Base-by-base conservation (phyloP, 2,329 filamentous ascomycete species). In the Lachnellula subtilissima region DNA sequence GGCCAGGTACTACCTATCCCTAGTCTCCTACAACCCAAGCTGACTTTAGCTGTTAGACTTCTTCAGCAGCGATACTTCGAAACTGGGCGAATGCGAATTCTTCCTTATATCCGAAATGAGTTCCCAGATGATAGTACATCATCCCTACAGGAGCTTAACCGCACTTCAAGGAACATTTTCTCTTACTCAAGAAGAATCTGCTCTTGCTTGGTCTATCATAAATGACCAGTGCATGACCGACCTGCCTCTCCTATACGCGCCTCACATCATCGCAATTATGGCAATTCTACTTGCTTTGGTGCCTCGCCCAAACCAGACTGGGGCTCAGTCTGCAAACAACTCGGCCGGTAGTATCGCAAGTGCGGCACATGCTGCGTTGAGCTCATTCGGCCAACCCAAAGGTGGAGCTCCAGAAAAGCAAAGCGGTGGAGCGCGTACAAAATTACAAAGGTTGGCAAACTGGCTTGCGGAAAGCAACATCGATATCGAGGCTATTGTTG, bases 211-310 rank as follows among this genome's bases (percentile, higher is more conserved):
- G 79, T 86, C 82, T 0, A 82, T 89, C 61, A 82, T 89, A 68
- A 90, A 89, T 66, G 87, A 90, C 67, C 85, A 85, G 67, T 89
- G 86, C 70, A 78, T 88, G 61, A 89, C 87, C 0, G 87, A 89
- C 66, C 72, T 89, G 8, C 84, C 85, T 2, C 73, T 90, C 11
- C 75, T 89, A 1, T 82, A 86, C 66, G 78, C 86, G 15, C 87
- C 87, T 25, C 86, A 89, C 65, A 76, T 86, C 32, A 83, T 89
- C 57, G 86, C 86, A 8, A 78, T 89, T 43, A 86, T 85, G 61
- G 84, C 86, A 7, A 84, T 88, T 64, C 82, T 89, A 55, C 75
- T 89, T 7, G 83, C 86, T 4, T 79, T 89, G 15, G 82, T 88
- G 8, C 78, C 89, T 57, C 80, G 84, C 54, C 84, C 86, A 7